A percentile compares a stretch with the other conserved stretches of the same genome.
phyloP scores from a whole-genome alignment of 2,329 filamentous ascomycete genomes.

The Chrysoporthe deuterocubensis region DNA sequence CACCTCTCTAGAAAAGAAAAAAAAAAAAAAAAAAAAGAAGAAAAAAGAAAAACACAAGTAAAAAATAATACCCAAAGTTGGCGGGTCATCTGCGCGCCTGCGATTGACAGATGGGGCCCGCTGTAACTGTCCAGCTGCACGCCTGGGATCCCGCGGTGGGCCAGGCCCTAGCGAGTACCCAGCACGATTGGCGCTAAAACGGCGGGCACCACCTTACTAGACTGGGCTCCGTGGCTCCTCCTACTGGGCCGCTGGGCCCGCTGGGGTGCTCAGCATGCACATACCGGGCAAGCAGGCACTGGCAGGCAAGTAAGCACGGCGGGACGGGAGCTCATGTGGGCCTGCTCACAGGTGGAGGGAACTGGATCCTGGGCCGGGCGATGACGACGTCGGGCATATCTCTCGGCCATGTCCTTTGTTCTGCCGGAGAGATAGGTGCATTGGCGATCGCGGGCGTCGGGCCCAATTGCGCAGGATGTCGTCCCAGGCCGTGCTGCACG shows the following conservation, averaged over 20 bases:
- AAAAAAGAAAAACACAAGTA: too few species aligned
- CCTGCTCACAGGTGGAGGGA: not conserved
- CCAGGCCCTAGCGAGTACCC: too few species aligned
- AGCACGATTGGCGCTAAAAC: not conserved
- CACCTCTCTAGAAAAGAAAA: too few species aligned
- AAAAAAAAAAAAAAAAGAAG: too few species aligned
- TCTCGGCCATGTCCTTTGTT: not conserved
- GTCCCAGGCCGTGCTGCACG: too few species aligned
- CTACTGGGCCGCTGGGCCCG: not conserved
- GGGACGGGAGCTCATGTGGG: constrained; percentile 7
- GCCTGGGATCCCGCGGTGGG: not conserved
- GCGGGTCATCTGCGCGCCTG: not conserved
- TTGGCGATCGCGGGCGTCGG: not conserved
- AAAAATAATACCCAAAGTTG: not conserved
- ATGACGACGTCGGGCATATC: constrained; percentile 12
- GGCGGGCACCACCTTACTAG: not conserved
- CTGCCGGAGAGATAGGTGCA: not conserved
- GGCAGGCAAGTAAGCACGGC: too few species aligned
- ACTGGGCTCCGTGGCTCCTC: too few species aligned
- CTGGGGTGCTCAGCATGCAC: not conserved
- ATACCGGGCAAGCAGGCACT: not conserved
- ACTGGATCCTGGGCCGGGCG: not conserved
- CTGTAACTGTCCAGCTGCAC: not conserved
- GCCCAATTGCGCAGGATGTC: not conserved
- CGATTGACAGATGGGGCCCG: not conserved